A percentile compares a stretch with the other conserved stretches of the same genome.
Evolutionary conservation across 2,329 filamentous ascomycete genomes (phyloP).

Genomic region (Rhynchosporium agropyri): DNA sequence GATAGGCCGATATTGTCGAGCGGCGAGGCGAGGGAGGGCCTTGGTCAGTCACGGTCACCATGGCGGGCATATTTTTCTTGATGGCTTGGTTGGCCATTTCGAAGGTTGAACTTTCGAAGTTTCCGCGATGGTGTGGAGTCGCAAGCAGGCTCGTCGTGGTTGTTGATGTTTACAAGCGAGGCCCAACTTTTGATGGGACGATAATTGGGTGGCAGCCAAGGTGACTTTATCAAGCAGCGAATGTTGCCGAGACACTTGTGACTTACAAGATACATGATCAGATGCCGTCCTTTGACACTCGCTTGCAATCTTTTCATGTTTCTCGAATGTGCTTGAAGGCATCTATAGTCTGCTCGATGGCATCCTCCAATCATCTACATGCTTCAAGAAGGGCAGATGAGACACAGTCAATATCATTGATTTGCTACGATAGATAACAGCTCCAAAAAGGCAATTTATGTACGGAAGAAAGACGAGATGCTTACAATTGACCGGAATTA

Average conservation of each 20-base stretch:
- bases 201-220: neutral
- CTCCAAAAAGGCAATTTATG: too few relatives aligned
- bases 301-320: neutral
- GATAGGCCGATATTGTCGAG: neutral
- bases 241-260: neutral
- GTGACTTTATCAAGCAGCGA: neutral
- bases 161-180: constrained; percentile 17
- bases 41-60: neutral
- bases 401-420: too few relatives aligned
- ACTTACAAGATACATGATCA: neutral
- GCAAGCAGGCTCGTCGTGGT: neutral
- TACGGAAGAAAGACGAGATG: neutral
- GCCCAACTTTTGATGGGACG: neutral
- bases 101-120: neutral
- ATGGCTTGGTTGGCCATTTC: neutral
- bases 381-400: neutral
- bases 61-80: neutral
- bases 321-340: neutral
- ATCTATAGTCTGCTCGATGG: neutral
- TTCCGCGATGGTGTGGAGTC: neutral
- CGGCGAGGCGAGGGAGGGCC: constrained; percentile 11
- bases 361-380: neutral
- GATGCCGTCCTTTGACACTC: neutral
- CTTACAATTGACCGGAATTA: neutral
- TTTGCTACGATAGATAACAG: too few relatives aligned